These are phyloP conservation scores for Trichosporon sp. DNA, from an alignment of 1,284 basidiomycete species.

Conservation along the genomic window DNA sequence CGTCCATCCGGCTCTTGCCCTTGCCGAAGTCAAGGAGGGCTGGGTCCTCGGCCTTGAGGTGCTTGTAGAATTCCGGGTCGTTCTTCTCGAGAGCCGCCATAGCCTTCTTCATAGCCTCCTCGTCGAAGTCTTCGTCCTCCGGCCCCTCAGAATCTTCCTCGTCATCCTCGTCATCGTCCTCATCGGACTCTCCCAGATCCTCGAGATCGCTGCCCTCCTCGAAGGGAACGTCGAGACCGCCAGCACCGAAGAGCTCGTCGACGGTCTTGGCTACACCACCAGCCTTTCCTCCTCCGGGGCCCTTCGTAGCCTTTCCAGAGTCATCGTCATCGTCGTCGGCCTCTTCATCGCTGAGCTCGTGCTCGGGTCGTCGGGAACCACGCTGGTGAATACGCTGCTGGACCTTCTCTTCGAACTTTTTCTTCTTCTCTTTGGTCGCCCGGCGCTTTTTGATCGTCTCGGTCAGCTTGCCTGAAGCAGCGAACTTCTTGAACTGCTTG, in stretches of 20 bases:
- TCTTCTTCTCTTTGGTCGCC: constrained; percentile 67
- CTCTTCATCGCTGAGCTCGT: constrained; percentile 50
- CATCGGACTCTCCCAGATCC: constrained; percentile 64
- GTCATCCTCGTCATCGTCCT: constrained; percentile 28
- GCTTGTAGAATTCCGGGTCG: constrained; percentile 98
- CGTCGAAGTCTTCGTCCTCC: constrained; percentile 53
- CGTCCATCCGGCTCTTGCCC: constrained; percentile 41
- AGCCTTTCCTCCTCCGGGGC: constrained; percentile 34
- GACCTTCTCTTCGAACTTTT: constrained; percentile 59
- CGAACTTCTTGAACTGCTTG: constrained; percentile 80
- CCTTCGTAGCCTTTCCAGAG: constrained; percentile 49
- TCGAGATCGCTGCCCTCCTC: constrained; percentile 39
- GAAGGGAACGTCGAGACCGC: constrained; percentile 40
- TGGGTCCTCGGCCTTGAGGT: constrained; percentile 89
- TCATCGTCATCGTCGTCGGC: constrained; percentile 36
- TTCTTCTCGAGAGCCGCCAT: constrained; percentile 88
- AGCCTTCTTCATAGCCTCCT: constrained; percentile 63
- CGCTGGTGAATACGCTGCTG: constrained; percentile 39
- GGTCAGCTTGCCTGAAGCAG: constrained; percentile 76
- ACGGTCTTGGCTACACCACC: constrained; percentile 55
- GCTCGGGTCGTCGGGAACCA: constrained; percentile 31
- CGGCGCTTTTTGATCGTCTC: constrained; percentile 72
- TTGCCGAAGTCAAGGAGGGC: constrained; percentile 73
- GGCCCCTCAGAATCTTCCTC: constrained; percentile 50
- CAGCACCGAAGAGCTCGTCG: constrained; percentile 68